Evolutionary conservation across 1,284 basidiomycete genomes (phyloP), one percentile per base, ranked within the genome.

Genomic region (Ustilago loliicola): DNA sequence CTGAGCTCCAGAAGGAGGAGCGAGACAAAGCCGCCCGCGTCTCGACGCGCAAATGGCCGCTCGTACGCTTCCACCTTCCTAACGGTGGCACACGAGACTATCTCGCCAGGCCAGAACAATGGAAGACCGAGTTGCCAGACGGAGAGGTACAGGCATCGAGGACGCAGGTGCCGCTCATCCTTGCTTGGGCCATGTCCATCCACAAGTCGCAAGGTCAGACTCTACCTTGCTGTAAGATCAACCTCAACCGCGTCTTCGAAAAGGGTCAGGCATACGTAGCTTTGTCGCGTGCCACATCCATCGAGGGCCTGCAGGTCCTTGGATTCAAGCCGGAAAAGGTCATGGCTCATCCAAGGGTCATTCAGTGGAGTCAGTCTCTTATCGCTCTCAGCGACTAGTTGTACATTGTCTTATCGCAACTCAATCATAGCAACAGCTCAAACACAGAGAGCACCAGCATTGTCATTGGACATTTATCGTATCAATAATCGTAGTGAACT

Each of bases 301-400:
- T 99, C 52, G 92, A 96, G 10, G 94, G 95, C 0, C 89, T 99
- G 25, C 95, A 99, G 85, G 93, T 98, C 1, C 88, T 93, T 3
- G 91, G 93, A 47, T 99, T 99, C 86, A 59, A 75, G 51, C 60
- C 82, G 7, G 62, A 62, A 34, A 83, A 81, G 65, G 81, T 82
- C 30, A 84, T 81, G 80, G 80, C 81, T 8, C 82, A 83, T 66
- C 79, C 79, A 9, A 72, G 79, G 42, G 82, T 83, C n/a, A 80
- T 82, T 32, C 47, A 73, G 56, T 83, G 82, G 82, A 82, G 75
- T 62, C 65, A 60, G 34, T 74, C 76, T 34, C 45, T 78, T 38
- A 61, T 77, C 23, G 69, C 74, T 27, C 45, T 77, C 29, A 47
- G 61, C 57, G 61, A 73, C 21, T 63, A 38, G 23, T 21, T 32